Percentiles rank a stretch among this genome's conserved stretches.
phyloP scores from a whole-genome alignment of 2,329 filamentous ascomycete species.

The Cadophora gregata region DNA sequence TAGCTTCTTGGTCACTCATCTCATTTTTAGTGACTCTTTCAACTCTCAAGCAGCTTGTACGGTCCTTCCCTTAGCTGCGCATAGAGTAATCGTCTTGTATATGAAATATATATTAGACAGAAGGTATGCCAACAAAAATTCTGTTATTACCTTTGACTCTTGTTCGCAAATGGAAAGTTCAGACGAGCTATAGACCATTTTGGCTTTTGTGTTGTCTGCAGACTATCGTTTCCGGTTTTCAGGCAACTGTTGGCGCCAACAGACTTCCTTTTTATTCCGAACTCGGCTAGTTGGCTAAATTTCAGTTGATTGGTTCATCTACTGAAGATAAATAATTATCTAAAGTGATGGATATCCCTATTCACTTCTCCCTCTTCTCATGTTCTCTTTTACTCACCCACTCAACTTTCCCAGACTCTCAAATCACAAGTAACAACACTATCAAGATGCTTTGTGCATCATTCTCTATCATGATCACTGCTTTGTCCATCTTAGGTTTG shows the following conservation, averaged over 20 bases:
- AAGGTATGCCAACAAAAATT: background rate
- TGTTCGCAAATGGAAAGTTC: background rate
- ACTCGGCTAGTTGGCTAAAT: background rate
- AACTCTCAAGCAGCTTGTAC: background rate
- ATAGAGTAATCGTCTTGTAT: too few species aligned
- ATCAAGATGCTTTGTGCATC: background rate
- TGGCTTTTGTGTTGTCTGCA: background rate
- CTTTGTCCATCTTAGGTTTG: background rate
- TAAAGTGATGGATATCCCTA: background rate
- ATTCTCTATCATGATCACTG: background rate
- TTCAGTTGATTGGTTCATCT: background rate
- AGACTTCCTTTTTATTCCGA: background rate
- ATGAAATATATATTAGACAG: background rate
- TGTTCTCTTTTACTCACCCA: background rate
- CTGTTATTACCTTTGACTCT: background rate
- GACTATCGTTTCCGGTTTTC: background rate
- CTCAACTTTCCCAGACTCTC: background rate
- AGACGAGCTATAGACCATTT: background rate
- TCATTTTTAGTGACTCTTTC: background rate
- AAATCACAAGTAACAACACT: background rate
- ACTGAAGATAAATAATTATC: background rate
- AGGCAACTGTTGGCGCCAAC: background rate
- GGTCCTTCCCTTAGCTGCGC: background rate
- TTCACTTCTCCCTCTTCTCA: background rate
- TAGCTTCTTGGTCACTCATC: background rate